Base-by-base conservation (phyloP, 352 stramenopile genomes). In the Pythium dissotocum region DNA sequence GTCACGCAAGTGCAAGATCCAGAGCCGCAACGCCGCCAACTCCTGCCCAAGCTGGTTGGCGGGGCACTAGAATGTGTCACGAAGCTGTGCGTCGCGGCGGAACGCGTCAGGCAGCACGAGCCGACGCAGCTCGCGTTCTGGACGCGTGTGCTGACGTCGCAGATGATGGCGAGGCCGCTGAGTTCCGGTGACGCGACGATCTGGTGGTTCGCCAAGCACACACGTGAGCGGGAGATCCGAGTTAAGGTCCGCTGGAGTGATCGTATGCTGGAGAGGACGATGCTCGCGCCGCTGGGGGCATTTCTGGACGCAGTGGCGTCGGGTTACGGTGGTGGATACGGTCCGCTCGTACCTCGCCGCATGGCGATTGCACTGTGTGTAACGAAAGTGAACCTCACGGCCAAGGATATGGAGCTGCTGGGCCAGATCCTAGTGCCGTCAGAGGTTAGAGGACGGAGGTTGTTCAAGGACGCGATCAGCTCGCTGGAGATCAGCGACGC, bases 131-230 rank as follows among this genome's bases (percentile, higher is more conserved):
- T 53, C 21, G 62, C 62, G 54, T 69, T 69, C 42, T 69, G 62
- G 62, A 69, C 62, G 53, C 62, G 62, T 12, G 62, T 69, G 32
- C 44, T 69, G 18, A 58, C 62, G 44, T 69, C 62, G 42, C 54
- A 63, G 62, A 69, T 69, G 62, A 69, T 69, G 62, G 62, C 54
- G 32, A 40, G 54, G 18, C 62, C 62, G 54, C 42, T 57, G 32
- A 48, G 36, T 42, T 18, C 33, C 32, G 54, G 54, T 32, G 62
- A 69, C 42, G 33, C 40, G 26, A 32, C 62, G 54, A 69, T 69
- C 33, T 38, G 24, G 62, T 53, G 62, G 53, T 62, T 69, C 38
- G 42, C 62, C 14, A 35, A 28, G 30, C 62, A 69, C 44, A 49
- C 44, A 5, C 62, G 62, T 30, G 62, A 48, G 30, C 62, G 62